These are phyloP conservation scores for Gossypium rotundifolium DNA, from an alignment of 345 rosid genomes.

Conservation along the genomic window DNA sequence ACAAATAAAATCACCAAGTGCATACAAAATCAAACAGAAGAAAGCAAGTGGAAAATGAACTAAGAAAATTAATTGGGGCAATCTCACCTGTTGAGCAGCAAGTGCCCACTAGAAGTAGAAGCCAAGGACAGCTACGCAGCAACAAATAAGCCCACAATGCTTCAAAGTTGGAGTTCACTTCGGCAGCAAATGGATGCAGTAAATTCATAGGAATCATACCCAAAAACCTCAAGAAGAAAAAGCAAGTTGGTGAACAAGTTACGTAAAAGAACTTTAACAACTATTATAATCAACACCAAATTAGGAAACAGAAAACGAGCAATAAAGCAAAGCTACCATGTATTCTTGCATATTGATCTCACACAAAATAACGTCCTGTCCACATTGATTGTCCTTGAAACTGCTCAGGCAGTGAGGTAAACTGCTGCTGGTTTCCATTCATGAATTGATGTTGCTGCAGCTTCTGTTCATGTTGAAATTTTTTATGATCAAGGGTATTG, in stretches of 20 bases:
- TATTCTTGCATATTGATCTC: conserved; percentile 44
- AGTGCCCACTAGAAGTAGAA: conserved; percentile 53
- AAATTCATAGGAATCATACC: conserved; percentile 57
- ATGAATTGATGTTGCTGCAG: conserved; percentile 45
- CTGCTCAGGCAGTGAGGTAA: conserved; percentile 59
- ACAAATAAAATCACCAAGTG: not conserved
- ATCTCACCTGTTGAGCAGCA: conserved; percentile 29
- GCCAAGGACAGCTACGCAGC: conserved; percentile 67
- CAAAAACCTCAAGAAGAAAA: conserved; percentile 34
- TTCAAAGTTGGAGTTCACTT: conserved; percentile 54
- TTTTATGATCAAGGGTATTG: conserved; percentile 36
- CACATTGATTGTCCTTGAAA: conserved; percentile 76
- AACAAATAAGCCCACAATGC: conserved; percentile 56
- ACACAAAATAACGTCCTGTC: conserved; percentile 65
- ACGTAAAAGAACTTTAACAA: not conserved
- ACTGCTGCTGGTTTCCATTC: conserved; percentile 49
- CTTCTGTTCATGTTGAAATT: conserved; percentile 42
- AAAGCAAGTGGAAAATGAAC: not conserved
- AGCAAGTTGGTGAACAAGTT: not conserved
- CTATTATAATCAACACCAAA: conserved; percentile 1
- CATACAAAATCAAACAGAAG: not conserved
- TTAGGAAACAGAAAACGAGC: conserved; percentile 10
- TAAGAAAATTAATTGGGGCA: not conserved
- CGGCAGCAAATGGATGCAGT: conserved; percentile 50
- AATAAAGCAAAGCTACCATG: conserved; percentile 32